These are phyloP conservation scores for Fusarium abutilonis DNA, from an alignment of 2,329 filamentous ascomycete genomes.

Conservation along the genomic window DNA sequence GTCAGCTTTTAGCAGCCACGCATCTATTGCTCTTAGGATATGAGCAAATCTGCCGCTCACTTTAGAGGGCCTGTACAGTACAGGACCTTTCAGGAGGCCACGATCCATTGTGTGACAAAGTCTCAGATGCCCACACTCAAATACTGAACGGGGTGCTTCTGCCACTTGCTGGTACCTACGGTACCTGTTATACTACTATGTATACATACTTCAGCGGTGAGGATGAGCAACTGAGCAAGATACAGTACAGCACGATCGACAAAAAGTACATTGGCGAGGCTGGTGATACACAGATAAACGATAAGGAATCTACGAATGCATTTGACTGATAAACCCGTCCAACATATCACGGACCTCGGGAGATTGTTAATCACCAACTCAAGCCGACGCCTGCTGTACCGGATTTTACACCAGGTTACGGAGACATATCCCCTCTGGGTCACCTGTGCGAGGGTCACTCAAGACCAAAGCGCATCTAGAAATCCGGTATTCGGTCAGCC, in stretches of 20 bases:
- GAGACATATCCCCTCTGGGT: slow-evolving; percentile 15
- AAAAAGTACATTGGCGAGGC: neutral
- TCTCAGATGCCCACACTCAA: slow-evolving; percentile 7
- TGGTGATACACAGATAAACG: neutral
- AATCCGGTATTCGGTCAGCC: slow-evolving; percentile 4
- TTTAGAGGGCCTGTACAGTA: neutral
- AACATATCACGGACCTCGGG: neutral
- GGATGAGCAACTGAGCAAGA: neutral
- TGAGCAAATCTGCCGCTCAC: slow-evolving; percentile 10
- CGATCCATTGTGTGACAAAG: slow-evolving; percentile 1
- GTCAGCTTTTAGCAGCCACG: slow-evolving; percentile 32
- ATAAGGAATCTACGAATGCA: too few relatives aligned
- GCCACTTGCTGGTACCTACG: neutral
- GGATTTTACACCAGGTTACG: neutral
- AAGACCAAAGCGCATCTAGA: slow-evolving; percentile 10
- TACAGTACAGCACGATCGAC: too few relatives aligned
- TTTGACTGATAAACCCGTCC: neutral
- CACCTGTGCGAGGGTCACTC: slow-evolving; percentile 26
- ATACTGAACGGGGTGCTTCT: slow-evolving; percentile 11
- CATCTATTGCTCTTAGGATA: slow-evolving; percentile 1
- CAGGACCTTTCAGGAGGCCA: neutral
- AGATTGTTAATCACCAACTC: neutral
- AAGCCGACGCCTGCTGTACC: slow-evolving; percentile 1
- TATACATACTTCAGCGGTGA: slow-evolving; percentile 4
- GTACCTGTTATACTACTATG: neutral